These are phyloP conservation scores for Nymphaea thermarum DNA, from an alignment of 164 flowering plant genomes.

Conservation along the genomic window DNA sequence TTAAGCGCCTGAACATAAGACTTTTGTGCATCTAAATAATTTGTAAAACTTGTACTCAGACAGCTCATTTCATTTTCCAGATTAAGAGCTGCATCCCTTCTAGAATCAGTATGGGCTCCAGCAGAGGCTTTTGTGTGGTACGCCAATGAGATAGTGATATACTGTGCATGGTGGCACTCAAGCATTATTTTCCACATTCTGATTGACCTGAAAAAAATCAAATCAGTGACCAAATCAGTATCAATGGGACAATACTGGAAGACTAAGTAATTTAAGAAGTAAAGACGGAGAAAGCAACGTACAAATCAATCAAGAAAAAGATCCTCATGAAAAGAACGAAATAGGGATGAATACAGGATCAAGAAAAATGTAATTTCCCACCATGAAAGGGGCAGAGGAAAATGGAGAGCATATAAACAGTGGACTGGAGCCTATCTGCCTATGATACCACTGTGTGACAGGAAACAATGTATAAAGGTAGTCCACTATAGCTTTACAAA, in stretches of 20 bases:
- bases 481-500: no score
- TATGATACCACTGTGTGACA: no score
- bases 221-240: background rate
- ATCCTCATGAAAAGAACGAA: background rate
- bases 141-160: slow-evolving; percentile 89
- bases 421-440: no score
- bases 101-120: slow-evolving; percentile 32
- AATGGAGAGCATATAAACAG: background rate
- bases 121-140: slow-evolving; percentile 59
- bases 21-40: slow-evolving; percentile 57
- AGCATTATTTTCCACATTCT: slow-evolving; percentile 98
- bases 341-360: background rate
- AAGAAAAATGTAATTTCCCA: background rate
- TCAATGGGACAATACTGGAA: background rate
- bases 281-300: no score
- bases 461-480: no score
- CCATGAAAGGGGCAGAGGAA: background rate
- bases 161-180: slow-evolving; percentile 90
- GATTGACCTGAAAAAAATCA: slow-evolving; percentile 37
- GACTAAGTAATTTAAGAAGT: background rate
- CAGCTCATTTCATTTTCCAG: slow-evolving; percentile 65
- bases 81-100: slow-evolving; percentile 31
- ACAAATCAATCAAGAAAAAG: background rate
- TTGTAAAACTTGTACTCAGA: slow-evolving; percentile 66
- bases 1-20: slow-evolving; percentile 73